Percentiles rank a stretch among this genome's conserved stretches.
phyloP scores from a whole-genome alignment of 345 rosid genomes.

The Corchorus capsularis region DNA sequence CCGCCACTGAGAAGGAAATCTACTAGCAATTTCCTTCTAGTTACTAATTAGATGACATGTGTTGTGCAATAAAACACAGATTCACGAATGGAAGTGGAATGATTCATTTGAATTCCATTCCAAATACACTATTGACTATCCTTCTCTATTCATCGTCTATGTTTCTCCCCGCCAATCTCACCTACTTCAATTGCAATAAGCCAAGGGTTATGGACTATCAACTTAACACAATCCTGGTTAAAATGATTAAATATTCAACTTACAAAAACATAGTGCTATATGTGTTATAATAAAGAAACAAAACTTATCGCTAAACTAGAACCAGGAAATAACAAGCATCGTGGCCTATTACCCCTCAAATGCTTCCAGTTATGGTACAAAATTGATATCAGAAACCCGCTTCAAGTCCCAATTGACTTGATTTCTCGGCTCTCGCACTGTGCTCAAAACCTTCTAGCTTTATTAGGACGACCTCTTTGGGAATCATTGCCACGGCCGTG shows the following conservation, averaged over 20 bases:
- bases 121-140: not conserved
- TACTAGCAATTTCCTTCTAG: too few species aligned
- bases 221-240: not conserved
- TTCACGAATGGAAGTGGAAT: too few species aligned
- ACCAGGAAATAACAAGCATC: not conserved
- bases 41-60: too few species aligned
- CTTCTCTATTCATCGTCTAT: not conserved
- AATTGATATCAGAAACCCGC: not conserved
- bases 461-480: slow-evolving; percentile 54
- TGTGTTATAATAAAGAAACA: not conserved
- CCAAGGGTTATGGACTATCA: not conserved
- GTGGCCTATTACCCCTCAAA: not conserved
- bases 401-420: not conserved
- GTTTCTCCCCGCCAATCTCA: not conserved
- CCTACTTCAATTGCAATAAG: not conserved
- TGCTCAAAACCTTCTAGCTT: slow-evolving; percentile 55
- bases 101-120: not conserved
- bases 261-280: not conserved
- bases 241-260: not conserved
- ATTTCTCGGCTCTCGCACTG: not conserved
- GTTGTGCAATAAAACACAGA: too few species aligned
- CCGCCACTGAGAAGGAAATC: too few species aligned
- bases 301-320: not conserved
- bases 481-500: slow-evolving; percentile 52
- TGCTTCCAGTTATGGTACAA: not conserved